Evolutionary conservation across 768 basidiomycete species (phyloP).

Genomic region (Kwoniella newhampshirensis): DNA sequence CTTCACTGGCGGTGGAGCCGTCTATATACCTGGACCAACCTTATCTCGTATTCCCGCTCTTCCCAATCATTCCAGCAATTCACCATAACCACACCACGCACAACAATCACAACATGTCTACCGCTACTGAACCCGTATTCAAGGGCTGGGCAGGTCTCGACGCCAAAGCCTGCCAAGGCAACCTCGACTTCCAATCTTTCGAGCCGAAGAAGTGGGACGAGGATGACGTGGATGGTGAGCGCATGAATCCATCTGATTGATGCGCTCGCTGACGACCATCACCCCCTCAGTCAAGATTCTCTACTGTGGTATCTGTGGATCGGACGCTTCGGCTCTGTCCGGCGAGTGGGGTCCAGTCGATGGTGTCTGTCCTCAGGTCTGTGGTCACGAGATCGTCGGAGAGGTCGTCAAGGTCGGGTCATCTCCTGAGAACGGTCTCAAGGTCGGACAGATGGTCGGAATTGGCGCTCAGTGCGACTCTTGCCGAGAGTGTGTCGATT

Average conservation of each 20-base stretch:
- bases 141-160: background rate
- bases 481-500: constrained; percentile 57
- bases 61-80: too few relatives aligned
- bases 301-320: background rate
- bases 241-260: too few relatives aligned
- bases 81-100: too few relatives aligned
- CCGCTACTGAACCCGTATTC: too few relatives aligned
- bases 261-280: background rate
- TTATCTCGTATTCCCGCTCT: too few relatives aligned
- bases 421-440: constrained; percentile 54
- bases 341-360: background rate
- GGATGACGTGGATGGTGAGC: constrained; percentile 59
- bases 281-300: background rate
- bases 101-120: too few relatives aligned
- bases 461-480: constrained; percentile 59
- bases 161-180: background rate
- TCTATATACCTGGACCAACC: too few relatives aligned
- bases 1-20: too few relatives aligned
- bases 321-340: background rate
- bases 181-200: constrained; percentile 44
- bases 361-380: constrained; percentile 1
- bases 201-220: constrained; percentile 61
- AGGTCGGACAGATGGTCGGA: constrained; percentile 60
- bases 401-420: constrained; percentile 57
- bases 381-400: constrained; percentile 58